phyloP scores from a whole-genome alignment of 331 rosid genomes.

The Quercus lobata region DNA sequence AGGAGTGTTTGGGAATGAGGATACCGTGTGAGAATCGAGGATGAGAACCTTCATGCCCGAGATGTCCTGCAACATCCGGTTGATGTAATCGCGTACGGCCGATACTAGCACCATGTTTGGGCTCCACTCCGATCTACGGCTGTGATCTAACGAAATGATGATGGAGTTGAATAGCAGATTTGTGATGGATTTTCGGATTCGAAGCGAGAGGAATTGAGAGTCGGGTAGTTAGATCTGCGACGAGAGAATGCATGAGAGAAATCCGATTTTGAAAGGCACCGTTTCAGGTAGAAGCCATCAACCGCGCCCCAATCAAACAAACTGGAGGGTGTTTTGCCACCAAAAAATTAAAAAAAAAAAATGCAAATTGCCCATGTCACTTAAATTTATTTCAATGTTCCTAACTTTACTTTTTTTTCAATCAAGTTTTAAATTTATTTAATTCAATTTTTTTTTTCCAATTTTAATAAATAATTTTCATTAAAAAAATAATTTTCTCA shows the following conservation, averaged over 20 bases:
- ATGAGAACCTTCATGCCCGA: slow-evolving; percentile 98
- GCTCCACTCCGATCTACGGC: neutral
- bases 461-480: too few species aligned
- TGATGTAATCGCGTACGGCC: slow-evolving; percentile 75
- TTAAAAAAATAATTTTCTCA: too few species aligned
- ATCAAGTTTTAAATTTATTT: too few species aligned
- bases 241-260: slow-evolving; percentile 7
- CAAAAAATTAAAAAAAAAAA: too few species aligned
- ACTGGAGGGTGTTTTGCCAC: too few species aligned
- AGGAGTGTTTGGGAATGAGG: neutral
- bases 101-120: slow-evolving; percentile 58
- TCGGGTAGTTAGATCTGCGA: slow-evolving; percentile 23
- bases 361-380: too few species aligned
- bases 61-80: slow-evolving; percentile 92
- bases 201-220: neutral
- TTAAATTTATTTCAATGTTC: too few species aligned
- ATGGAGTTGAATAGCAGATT: slow-evolving; percentile 4
- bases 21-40: slow-evolving; percentile 93
- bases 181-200: slow-evolving; percentile 4
- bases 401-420: too few species aligned
- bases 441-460: too few species aligned
- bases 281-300: slow-evolving; percentile 5
- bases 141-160: neutral
- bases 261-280: slow-evolving; percentile 28
- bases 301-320: too few species aligned